Evolutionary conservation across 2,329 filamentous ascomycete genomes (phyloP).

Genomic region (Magnaporthiopsis poae): DNA sequence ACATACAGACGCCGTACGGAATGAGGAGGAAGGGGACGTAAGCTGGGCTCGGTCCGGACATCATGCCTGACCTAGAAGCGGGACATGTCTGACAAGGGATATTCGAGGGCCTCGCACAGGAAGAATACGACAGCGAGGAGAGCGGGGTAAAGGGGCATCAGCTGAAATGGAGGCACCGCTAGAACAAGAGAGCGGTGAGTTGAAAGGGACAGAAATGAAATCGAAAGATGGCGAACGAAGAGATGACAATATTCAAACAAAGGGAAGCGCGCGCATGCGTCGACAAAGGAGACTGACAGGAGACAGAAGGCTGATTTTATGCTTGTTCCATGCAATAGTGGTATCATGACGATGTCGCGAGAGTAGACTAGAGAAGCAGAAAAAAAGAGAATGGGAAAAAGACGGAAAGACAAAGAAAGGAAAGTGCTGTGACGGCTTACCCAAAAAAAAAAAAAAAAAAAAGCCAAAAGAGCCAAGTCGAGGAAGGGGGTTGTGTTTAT

Average conservation of each 20-base stretch:
- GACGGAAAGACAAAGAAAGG: slow-evolving; percentile 7
- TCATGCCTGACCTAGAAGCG: not conserved
- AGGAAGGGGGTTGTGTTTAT: not conserved
- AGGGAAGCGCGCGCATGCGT: not conserved
- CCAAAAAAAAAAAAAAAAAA: not conserved
- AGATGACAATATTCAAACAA: not conserved
- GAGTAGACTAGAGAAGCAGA: slow-evolving; percentile 11
- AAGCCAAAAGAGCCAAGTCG: not conserved
- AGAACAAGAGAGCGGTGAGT: not conserved
- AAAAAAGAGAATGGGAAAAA: slow-evolving; percentile 9
- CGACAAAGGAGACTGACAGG: slow-evolving; percentile 8
- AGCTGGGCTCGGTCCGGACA: not conserved
- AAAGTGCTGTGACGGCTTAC: not conserved
- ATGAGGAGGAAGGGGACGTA: not conserved
- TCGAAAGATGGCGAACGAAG: not conserved
- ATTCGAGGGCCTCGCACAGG: not conserved
- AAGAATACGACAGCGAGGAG: not conserved
- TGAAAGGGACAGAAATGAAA: not conserved
- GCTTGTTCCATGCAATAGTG: slow-evolving; percentile 15
- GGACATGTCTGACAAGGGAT: not conserved
- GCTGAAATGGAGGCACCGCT: not conserved
- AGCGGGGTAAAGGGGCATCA: not conserved
- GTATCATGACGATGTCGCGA: slow-evolving; percentile 17
- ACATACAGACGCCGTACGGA: not conserved
- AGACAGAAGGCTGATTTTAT: slow-evolving; percentile 12